These are phyloP conservation scores for Postia placenta DNA, from an alignment of 768 basidiomycete species.

Conservation along the genomic window DNA sequence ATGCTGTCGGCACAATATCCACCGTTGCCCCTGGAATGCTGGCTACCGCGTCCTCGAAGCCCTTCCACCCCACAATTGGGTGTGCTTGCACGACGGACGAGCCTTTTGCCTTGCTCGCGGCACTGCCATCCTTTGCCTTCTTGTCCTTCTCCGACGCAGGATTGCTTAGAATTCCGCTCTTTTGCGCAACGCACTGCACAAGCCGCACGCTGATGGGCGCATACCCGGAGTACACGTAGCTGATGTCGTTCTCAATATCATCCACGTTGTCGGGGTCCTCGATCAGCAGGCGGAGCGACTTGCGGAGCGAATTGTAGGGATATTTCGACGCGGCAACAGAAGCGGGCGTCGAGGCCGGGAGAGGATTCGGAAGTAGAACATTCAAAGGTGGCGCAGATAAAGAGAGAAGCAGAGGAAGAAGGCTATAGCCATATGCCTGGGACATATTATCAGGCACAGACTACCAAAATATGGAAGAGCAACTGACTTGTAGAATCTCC, in stretches of 20 bases:
- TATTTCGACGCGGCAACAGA: slow-evolving; percentile 46
- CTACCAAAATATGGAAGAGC: not conserved
- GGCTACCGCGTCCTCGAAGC: slow-evolving; percentile 86
- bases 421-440: slow-evolving; percentile 72
- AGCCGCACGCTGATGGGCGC: slow-evolving; percentile 90
- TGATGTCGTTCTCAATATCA: slow-evolving; percentile 89
- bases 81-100: slow-evolving; percentile 64
- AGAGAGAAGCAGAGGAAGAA: slow-evolving; percentile 62
- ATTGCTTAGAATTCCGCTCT: slow-evolving; percentile 82
- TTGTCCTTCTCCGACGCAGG: slow-evolving; percentile 57
- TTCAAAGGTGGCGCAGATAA: slow-evolving; percentile 62
- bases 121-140: slow-evolving; percentile 31
- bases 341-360: slow-evolving; percentile 44
- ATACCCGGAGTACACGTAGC: slow-evolving; percentile 95
- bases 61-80: slow-evolving; percentile 94
- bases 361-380: slow-evolving; percentile 60
- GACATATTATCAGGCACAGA: slow-evolving; percentile 26
- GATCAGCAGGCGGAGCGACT: slow-evolving; percentile 85
- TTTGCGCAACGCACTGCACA: slow-evolving; percentile 90
- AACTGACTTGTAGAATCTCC: slow-evolving; percentile 79
- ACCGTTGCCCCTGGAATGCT: slow-evolving; percentile 82
- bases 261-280: slow-evolving; percentile 79
- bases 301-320: slow-evolving; percentile 69
- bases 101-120: slow-evolving; percentile 32
- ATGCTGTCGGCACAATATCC: slow-evolving; percentile 57